A percentile compares a stretch with the other conserved stretches of the same genome.
phyloP scores from a whole-genome alignment of 352 stramenopile genomes.

The Globisporangium abappressorium region DNA sequence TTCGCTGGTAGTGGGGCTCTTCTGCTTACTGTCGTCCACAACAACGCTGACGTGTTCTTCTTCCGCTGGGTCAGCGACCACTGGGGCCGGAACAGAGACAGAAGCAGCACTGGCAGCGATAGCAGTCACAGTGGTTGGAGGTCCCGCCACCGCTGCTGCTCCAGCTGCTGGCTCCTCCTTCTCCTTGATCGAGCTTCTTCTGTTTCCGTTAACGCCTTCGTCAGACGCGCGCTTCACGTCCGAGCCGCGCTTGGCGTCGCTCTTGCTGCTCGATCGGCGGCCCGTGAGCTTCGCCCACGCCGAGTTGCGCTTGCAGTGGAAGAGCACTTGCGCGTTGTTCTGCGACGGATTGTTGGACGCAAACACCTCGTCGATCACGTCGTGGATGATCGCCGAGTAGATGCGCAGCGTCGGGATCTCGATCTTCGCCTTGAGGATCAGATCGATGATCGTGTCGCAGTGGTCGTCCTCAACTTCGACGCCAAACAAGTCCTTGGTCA shows the following conservation, averaged over 20 bases:
- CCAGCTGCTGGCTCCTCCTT: neutral
- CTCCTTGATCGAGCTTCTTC: conserved; percentile 27
- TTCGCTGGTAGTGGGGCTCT: conserved; percentile 8
- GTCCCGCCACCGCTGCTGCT: neutral
- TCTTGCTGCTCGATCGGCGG: conserved; percentile 37
- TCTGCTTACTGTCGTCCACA: conserved; percentile 10
- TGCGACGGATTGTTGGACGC: conserved; percentile 49
- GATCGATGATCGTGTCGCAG: conserved; percentile 45
- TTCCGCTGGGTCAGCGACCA: conserved; percentile 6
- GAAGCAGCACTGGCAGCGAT: neutral
- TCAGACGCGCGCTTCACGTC: conserved; percentile 19
- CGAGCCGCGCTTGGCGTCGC: conserved; percentile 27
- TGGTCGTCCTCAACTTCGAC: conserved; percentile 30
- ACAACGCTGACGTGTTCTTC: conserved; percentile 7
- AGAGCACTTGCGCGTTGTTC: conserved; percentile 70
- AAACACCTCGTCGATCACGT: conserved; percentile 76
- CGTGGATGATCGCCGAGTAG: conserved; percentile 73
- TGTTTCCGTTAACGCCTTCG: conserved; percentile 15
- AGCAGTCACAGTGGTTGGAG: neutral
- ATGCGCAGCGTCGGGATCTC: conserved; percentile 67
- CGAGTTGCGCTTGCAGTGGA: conserved; percentile 64
- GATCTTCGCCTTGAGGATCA: conserved; percentile 58
- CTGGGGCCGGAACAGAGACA: neutral
- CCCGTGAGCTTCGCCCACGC: conserved; percentile 62
- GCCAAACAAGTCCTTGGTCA: conserved; percentile 75